Conservation (phyloP, 2,329 filamentous ascomycete genomes). For the Monosporascus sp. region DNA sequence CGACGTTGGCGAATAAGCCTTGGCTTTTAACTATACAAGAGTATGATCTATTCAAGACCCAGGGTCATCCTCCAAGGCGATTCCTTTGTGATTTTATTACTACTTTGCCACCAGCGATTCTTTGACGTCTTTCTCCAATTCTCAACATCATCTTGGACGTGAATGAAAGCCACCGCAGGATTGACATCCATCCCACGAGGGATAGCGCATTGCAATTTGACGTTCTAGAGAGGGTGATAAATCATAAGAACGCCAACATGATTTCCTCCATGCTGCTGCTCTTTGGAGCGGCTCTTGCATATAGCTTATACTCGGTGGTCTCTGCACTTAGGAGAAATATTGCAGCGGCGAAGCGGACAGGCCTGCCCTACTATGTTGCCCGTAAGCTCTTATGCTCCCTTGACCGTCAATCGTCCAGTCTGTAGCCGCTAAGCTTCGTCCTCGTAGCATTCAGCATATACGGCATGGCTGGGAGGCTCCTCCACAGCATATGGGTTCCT, state of each 20-base stretch:
- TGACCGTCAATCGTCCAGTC: background rate
- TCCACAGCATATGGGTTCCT: slow-evolving; percentile 47
- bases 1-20: background rate
- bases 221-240: background rate
- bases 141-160: background rate
- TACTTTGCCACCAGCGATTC: background rate
- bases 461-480: slow-evolving; percentile 50
- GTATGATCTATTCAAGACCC: background rate
- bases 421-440: slow-evolving; percentile 6
- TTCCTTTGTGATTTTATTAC: background rate
- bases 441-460: slow-evolving; percentile 42
- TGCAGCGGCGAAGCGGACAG: slow-evolving; percentile 42
- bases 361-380: slow-evolving; percentile 46
- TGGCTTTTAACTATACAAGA: background rate
- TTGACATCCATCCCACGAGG: background rate
- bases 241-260: slow-evolving; percentile 16
- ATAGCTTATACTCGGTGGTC: slow-evolving; percentile 25
- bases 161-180: background rate
- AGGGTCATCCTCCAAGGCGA: background rate
- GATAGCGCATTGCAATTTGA: background rate
- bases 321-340: slow-evolving; percentile 40
- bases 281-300: slow-evolving; percentile 27
- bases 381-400: slow-evolving; percentile 34
- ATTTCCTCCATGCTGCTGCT: slow-evolving; percentile 32
- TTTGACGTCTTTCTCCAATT: too few species aligned